phyloP scores from a whole-genome alignment of 257 asterid genomes.

The Nicotiana attenuata region DNA sequence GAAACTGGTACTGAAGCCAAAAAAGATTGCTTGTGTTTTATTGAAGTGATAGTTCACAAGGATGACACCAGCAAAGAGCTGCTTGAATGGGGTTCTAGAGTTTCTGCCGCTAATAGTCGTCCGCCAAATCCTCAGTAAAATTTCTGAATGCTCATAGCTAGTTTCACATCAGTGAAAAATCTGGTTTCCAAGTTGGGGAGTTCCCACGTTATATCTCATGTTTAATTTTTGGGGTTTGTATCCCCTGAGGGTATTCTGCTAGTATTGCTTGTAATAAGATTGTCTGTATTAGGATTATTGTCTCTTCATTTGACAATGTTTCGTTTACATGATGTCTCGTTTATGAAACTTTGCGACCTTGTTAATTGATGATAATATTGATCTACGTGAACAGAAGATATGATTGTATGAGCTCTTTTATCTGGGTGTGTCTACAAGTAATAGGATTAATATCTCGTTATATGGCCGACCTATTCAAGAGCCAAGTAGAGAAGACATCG shows the following conservation, averaged over 20 bases:
- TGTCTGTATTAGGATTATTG: neutral
- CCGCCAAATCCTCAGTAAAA: constrained; percentile 24
- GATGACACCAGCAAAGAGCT: constrained; percentile 30
- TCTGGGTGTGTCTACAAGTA: too few species aligned
- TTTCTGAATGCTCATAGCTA: neutral
- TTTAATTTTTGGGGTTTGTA: neutral
- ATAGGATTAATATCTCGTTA: neutral
- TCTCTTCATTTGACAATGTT: neutral
- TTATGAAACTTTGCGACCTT: neutral
- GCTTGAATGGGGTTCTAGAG: constrained; percentile 31
- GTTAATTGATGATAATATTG: neutral
- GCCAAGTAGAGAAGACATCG: neutral
- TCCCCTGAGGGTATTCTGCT: neutral
- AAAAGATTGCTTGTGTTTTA: constrained; percentile 24
- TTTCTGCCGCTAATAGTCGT: constrained; percentile 23
- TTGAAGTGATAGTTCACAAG: constrained; percentile 23
- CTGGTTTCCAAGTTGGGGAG: neutral
- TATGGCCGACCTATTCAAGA: too few species aligned
- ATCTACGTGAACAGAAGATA: too few species aligned
- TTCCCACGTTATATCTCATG: neutral
- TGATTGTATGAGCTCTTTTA: too few species aligned
- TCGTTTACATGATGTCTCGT: neutral
- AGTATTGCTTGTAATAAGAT: neutral
- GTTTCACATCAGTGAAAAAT: neutral
- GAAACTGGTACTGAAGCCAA: constrained; percentile 11